Percentiles rank a stretch among this genome's conserved stretches.
Conservation (phyloP, 2,329 filamentous ascomycete genomes). For the Epichloe bromicola region DNA sequence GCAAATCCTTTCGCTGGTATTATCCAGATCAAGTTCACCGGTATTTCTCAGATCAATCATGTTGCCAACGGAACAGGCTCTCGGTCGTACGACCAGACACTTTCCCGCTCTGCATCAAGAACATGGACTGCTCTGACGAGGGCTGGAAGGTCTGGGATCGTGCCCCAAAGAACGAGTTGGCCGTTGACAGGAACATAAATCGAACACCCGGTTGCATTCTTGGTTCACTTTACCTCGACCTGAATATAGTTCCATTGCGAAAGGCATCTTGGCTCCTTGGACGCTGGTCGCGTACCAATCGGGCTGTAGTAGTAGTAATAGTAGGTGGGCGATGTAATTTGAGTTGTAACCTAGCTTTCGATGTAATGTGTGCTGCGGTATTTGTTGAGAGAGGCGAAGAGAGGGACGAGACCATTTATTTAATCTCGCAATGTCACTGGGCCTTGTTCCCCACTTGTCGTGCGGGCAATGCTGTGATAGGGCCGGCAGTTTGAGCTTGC, state of each 20-base stretch:
- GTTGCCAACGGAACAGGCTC: slow-evolving; percentile 6
- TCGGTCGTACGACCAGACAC: background rate
- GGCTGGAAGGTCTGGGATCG: too few relatives aligned
- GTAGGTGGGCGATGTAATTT: background rate
- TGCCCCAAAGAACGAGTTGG: background rate
- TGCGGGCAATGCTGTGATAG: slow-evolving; percentile 2
- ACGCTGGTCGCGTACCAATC: slow-evolving; percentile 9
- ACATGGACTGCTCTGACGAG: too few relatives aligned
- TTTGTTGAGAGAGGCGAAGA: background rate
- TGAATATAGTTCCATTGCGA: slow-evolving; percentile 21
- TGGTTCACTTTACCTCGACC: slow-evolving; percentile 33
- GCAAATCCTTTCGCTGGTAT: slow-evolving; percentile 83
- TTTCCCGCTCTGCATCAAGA: too few relatives aligned
- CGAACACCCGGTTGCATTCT: slow-evolving; percentile 35
- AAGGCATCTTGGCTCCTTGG: slow-evolving; percentile 14
- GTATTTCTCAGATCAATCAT: slow-evolving; percentile 57
- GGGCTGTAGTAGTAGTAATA: background rate
- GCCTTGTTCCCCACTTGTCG: background rate
- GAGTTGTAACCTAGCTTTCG: too few relatives aligned
- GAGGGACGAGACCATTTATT: background rate
- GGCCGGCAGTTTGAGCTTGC: background rate
- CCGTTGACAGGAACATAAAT: slow-evolving; percentile 8
- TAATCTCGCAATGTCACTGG: background rate
- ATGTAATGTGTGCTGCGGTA: background rate
- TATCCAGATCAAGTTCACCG: slow-evolving; percentile 78